Base-by-base conservation (phyloP, 1,284 basidiomycete genomes). In the Chalciporus piperatoides region DNA sequence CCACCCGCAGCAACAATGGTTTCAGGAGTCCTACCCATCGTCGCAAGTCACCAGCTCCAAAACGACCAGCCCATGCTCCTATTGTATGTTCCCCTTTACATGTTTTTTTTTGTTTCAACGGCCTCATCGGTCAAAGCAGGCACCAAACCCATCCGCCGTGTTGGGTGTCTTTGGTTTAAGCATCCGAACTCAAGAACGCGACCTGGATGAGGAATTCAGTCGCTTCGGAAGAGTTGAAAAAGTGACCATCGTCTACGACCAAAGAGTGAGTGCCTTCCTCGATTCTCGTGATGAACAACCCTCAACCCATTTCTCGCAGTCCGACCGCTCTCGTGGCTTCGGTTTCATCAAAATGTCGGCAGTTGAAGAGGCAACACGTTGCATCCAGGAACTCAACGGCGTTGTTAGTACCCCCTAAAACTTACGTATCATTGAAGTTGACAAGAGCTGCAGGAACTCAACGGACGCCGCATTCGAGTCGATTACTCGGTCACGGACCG, bases 201-300 rank as follows among this genome's bases (percentile, higher is more conserved):
- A 98, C 67, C 76, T 99, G 42, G 91, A 97, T 61, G 89, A 96
- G 56, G 94, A 97, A 69, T 99, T 99, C 62, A 81, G 76, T 59
- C 81, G 90, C 40, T 90, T 86, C 59, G 95, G 94, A 19, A 80
- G 84, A 24, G 95, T 98, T 45, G 92, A 96, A 63, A 98, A 98
- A 71, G 93, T 95, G 32, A 90, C 90, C 45, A 94, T 99, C 59
- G 97, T 99, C n/a, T 98, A 98, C 68, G 96, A 99, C 71, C 94
- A 97, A 69, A 78, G 95, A 64, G 94, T 97, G 65, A 65, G 92
- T 73, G 61, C 60, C 85, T 70, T 24, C 1, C 74, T 53, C 17
- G 17, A 35, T 1, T 43, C 41, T 33, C 41, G 41, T 35, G 48
- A 33, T 21, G 14, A 24, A 28, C 48, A 51, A 48, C 56, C 53